Conservation (phyloP, 768 basidiomycete species). For the Suillus clintonianus region DNA sequence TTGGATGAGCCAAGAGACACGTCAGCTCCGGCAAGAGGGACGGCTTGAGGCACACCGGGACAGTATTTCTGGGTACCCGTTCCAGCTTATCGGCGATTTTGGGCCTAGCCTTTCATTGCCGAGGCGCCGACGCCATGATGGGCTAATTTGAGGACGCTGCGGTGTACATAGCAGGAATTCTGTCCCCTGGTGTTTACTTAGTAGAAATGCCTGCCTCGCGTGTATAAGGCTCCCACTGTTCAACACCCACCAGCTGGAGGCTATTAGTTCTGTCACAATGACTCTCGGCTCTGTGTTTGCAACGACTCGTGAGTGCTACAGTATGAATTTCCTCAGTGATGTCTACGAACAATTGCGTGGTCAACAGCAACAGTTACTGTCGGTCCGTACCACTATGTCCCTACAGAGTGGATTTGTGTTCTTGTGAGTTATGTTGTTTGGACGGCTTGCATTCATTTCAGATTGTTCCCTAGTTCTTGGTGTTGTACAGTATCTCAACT, state of each 20-base stretch:
- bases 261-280: background rate
- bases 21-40: background rate
- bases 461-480: slow-evolving; percentile 29
- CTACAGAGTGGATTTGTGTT: slow-evolving; percentile 38
- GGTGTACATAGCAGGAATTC: background rate
- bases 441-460: background rate
- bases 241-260: background rate
- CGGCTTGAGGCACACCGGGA: background rate
- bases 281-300: background rate
- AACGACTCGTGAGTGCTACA: background rate
- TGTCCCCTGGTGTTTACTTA: background rate
- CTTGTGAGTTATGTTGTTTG: slow-evolving; percentile 11
- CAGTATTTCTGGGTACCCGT: background rate
- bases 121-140: background rate
- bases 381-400: slow-evolving; percentile 40
- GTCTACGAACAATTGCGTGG: background rate
- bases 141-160: background rate
- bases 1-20: background rate
- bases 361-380: background rate
- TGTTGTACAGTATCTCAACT: slow-evolving; percentile 42
- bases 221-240: background rate
- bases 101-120: background rate
- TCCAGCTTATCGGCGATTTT: background rate
- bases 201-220: background rate
- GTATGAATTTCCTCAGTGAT: background rate